These are phyloP conservation scores for Lactifluus echinatus DNA, from an alignment of 768 basidiomycete species.

Conservation along the genomic window DNA sequence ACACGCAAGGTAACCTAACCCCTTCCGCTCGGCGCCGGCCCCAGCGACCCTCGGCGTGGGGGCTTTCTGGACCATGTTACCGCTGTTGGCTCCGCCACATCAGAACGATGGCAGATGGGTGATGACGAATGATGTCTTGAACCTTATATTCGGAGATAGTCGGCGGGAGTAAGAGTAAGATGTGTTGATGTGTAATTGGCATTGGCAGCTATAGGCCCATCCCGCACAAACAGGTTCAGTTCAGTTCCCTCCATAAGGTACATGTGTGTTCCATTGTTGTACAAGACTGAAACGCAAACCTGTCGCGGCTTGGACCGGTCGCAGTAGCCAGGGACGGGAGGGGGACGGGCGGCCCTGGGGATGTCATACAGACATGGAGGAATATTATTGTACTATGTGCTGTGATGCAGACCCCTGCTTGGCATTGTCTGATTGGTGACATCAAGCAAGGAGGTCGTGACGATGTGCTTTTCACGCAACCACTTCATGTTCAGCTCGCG, in stretches of 20 bases:
- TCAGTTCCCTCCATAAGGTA: no score
- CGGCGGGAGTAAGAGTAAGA: background rate
- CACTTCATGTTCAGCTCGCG: constrained; percentile 83
- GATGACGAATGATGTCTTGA: constrained; percentile 92
- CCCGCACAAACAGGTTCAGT: no score
- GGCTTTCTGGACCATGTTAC: constrained; percentile 64
- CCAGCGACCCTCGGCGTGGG: constrained; percentile 79
- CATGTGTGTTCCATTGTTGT: no score
- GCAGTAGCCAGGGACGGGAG: constrained; percentile 32
- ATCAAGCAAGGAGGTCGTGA: constrained; percentile 62
- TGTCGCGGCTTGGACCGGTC: no score
- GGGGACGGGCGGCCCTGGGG: no score
- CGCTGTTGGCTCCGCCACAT: constrained; percentile 30
- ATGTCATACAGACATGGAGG: no score
- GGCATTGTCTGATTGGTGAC: constrained; percentile 56
- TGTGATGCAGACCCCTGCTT: no score
- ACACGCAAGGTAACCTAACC: constrained; percentile 64
- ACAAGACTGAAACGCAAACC: no score
- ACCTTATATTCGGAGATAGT: constrained; percentile 72
- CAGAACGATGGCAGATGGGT: constrained; percentile 38
- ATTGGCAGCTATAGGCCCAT: constrained; percentile 38
- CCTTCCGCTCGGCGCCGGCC: constrained; percentile 55
- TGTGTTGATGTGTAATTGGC: constrained; percentile 52
- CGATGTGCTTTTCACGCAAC: constrained; percentile 84
- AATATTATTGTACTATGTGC: no score